Percentiles rank a stretch among this genome's conserved stretches.
Conservation (phyloP, 2,329 filamentous ascomycete species). For the Eutypella sp. region DNA sequence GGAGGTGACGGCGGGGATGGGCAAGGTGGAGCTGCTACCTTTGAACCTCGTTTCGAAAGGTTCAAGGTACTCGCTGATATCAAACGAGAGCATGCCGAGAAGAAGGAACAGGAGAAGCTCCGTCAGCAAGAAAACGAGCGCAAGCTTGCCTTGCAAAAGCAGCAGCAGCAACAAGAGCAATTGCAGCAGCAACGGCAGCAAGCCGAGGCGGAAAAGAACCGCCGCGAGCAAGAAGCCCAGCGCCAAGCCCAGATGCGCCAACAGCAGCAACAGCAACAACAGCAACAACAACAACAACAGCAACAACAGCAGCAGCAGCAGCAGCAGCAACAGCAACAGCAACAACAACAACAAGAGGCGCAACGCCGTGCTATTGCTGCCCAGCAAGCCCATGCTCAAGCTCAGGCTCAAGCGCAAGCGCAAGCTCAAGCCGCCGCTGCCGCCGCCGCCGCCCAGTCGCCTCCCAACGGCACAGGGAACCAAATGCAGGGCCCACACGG, state of each 20-base stretch:
- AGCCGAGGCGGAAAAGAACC: constrained; percentile 17
- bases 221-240: constrained; percentile 9
- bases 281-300: constrained; percentile 34
- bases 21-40: constrained; percentile 64
- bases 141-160: constrained; percentile 41
- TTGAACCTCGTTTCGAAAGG: constrained; percentile 81
- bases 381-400: constrained; percentile 23
- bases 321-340: constrained; percentile 32
- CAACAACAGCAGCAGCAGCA: constrained; percentile 40
- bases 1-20: constrained; percentile 58
- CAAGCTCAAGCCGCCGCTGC: constrained; percentile 24
- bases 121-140: constrained; percentile 58
- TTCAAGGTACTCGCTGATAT: constrained; percentile 91
- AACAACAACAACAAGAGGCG: constrained; percentile 19
- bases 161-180: constrained; percentile 42
- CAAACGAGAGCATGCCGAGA: constrained; percentile 70
- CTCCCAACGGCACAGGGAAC: constrained; percentile 21
- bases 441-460: constrained; percentile 27
- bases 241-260: constrained; percentile 31
- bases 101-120: constrained; percentile 69
- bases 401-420: constrained; percentile 20
- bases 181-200: constrained; percentile 39
- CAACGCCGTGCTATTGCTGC: constrained; percentile 15
- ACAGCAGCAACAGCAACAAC: constrained; percentile 23
- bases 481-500: constrained; percentile 38